Conservation (phyloP, 1,139 yeast species). For the Candida buenavistaensis region DNA sequence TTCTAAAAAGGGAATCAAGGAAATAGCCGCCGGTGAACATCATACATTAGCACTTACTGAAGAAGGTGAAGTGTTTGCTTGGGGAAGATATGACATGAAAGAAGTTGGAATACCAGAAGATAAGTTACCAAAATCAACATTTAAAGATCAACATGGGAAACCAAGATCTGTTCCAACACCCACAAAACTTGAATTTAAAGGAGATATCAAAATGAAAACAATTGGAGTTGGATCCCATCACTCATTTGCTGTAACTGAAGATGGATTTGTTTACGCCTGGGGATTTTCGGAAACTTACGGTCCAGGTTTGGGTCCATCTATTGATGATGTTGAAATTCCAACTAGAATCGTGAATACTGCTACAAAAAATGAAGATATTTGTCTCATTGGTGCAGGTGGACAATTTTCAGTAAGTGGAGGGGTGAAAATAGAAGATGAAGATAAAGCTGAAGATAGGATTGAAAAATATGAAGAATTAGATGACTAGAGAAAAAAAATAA, state of each 20-base stretch:
- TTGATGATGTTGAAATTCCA: constrained; percentile 84
- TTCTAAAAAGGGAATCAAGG: constrained; percentile 50
- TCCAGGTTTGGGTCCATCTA: constrained; percentile 89
- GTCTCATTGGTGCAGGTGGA: constrained; percentile 85
- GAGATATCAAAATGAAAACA: constrained; percentile 48
- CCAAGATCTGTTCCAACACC: constrained; percentile 89
- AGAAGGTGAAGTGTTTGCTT: constrained; percentile 72
- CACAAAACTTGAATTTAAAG: constrained; percentile 50
- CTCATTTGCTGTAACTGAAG: constrained; percentile 78
- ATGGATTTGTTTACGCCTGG: constrained; percentile 92
- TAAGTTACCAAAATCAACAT: constrained; percentile 65
- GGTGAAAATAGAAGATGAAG: constrained; percentile 60
- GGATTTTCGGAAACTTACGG: constrained; percentile 98
- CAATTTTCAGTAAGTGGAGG: constrained; percentile 93
- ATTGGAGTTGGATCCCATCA: constrained; percentile 91
- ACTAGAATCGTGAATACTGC: constrained; percentile 92
- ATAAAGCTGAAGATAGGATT: constrained; percentile 56
- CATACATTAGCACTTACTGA: constrained; percentile 77
- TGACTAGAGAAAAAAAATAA: constrained; percentile 14
- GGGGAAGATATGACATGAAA: constrained; percentile 93
- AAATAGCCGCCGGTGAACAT: constrained; percentile 91
- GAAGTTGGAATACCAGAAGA: constrained; percentile 78
- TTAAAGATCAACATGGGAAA: constrained; percentile 74
- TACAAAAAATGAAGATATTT: constrained; percentile 72
- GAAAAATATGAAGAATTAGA: constrained; percentile 50